Evolutionary conservation across 129 eudicot species (phyloP).

Genomic region (Flaveria trinervia): DNA sequence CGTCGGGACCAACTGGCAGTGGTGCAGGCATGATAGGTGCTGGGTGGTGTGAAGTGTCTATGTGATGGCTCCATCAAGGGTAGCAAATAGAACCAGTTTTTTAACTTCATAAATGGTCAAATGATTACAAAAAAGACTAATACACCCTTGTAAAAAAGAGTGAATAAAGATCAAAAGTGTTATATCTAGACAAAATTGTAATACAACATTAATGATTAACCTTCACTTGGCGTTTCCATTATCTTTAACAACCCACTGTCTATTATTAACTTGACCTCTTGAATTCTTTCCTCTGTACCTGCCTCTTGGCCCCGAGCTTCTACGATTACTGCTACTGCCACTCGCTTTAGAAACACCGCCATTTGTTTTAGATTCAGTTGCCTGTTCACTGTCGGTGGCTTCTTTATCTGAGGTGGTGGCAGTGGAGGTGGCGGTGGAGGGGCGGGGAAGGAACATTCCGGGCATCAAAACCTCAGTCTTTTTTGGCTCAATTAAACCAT

Average conservation of each 20-base stretch:
- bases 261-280: slow-evolving; percentile 44
- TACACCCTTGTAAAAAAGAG: neutral
- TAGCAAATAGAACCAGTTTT: neutral
- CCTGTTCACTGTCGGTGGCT: slow-evolving; percentile 17
- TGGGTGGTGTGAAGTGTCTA: neutral
- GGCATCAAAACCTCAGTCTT: slow-evolving; percentile 68
- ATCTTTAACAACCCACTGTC: slow-evolving; percentile 60
- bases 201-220: neutral
- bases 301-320: slow-evolving; percentile 45
- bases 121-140: neutral
- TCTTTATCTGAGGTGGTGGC: slow-evolving; percentile 24
- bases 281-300: slow-evolving; percentile 51
- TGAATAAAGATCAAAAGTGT: neutral
- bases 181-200: slow-evolving; percentile 14
- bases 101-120: neutral
- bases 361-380: slow-evolving; percentile 27
- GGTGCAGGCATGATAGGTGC: neutral
- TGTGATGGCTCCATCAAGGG: neutral
- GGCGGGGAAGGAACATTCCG: slow-evolving; percentile 65
- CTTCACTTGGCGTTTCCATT: slow-evolving; percentile 35
- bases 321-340: slow-evolving; percentile 39
- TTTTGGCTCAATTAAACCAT: slow-evolving; percentile 76
- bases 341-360: slow-evolving; percentile 36
- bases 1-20: neutral
- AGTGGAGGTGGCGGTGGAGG: slow-evolving; percentile 15